Evolutionary conservation across 352 stramenopile species (phyloP).

Genomic region (Phytophthora crassamura): DNA sequence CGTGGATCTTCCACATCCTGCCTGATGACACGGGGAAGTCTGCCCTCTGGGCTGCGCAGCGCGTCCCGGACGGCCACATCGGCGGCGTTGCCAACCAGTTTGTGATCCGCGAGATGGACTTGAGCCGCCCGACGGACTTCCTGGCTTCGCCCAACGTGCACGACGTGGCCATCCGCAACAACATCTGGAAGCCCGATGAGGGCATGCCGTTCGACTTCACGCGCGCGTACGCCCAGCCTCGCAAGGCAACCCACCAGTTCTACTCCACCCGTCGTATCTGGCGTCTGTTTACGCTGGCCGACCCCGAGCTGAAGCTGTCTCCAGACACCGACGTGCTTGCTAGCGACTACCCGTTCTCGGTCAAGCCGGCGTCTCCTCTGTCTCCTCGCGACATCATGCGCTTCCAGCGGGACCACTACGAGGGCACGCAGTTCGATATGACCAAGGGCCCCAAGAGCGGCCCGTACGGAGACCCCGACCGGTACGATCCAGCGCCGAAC

Average conservation of each 20-base stretch:
- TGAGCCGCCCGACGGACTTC: conserved; percentile 82
- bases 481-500: conserved; percentile 72
- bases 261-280: conserved; percentile 93
- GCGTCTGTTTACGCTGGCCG: conserved; percentile 87
- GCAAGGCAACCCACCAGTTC: conserved; percentile 61
- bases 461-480: conserved; percentile 92
- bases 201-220: conserved; percentile 90
- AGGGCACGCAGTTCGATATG: conserved; percentile 93
- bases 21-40: conserved; percentile 92
- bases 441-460: conserved; percentile 77
- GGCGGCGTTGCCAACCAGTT: conserved; percentile 94
- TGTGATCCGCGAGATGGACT: conserved; percentile 90
- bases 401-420: conserved; percentile 94
- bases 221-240: conserved; percentile 78
- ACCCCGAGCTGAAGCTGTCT: conserved; percentile 74
- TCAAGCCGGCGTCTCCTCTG: conserved; percentile 62
- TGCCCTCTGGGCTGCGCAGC: conserved; percentile 95
- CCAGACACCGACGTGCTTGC: conserved; percentile 77
- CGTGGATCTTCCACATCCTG: conserved; percentile 97
- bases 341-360: conserved; percentile 89
- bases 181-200: conserved; percentile 71
- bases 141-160: conserved; percentile 91
- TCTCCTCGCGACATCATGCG: conserved; percentile 89
- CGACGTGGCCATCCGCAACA: conserved; percentile 85
- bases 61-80: conserved; percentile 88